phyloP scores from a whole-genome alignment of 805 yeast genomes.

The Pichia exigua region DNA sequence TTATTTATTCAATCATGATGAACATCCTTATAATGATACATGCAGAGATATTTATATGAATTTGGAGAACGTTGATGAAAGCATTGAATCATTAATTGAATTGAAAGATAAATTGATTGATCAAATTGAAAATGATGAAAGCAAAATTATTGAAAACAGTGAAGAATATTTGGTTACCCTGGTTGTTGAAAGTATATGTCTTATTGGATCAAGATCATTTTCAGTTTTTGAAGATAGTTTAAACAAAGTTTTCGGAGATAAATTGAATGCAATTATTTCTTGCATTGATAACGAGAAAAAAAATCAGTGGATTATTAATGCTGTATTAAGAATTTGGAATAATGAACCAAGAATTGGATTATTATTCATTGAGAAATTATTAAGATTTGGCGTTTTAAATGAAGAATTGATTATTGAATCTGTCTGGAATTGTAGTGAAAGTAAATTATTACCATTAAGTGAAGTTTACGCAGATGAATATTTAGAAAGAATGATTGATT shows the following conservation, averaged over 20 bases:
- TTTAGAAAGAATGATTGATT: constrained; percentile 21
- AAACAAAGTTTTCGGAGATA: constrained; percentile 24
- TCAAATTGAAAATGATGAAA: constrained; percentile 12
- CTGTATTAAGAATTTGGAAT: constrained; percentile 59
- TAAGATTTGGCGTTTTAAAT: constrained; percentile 36
- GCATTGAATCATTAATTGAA: constrained; percentile 24
- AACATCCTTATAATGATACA: constrained; percentile 26
- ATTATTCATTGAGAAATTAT: constrained; percentile 47
- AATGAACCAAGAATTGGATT: constrained; percentile 58
- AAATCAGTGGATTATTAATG: constrained; percentile 39
- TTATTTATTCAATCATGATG: constrained; percentile 28
- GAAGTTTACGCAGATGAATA: constrained; percentile 41
- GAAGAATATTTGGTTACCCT: constrained; percentile 47
- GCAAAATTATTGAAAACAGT: constrained; percentile 17
- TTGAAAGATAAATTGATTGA: constrained; percentile 19
- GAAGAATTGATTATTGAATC: constrained; percentile 35
- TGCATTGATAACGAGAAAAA: constrained; percentile 19
- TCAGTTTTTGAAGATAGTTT: constrained; percentile 60
- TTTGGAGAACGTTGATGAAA: constrained; percentile 24
- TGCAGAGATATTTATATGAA: constrained; percentile 28
- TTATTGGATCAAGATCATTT: constrained; percentile 81
- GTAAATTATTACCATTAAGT: constrained; percentile 29
- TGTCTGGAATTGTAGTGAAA: constrained; percentile 20
- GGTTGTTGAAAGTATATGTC: constrained; percentile 63
- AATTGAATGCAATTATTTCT: constrained; percentile 19